Percentiles rank a stretch among this genome's conserved stretches.
Conservation (phyloP, 495 filamentous ascomycete genomes). For the Terfezia claveryi region DNA sequence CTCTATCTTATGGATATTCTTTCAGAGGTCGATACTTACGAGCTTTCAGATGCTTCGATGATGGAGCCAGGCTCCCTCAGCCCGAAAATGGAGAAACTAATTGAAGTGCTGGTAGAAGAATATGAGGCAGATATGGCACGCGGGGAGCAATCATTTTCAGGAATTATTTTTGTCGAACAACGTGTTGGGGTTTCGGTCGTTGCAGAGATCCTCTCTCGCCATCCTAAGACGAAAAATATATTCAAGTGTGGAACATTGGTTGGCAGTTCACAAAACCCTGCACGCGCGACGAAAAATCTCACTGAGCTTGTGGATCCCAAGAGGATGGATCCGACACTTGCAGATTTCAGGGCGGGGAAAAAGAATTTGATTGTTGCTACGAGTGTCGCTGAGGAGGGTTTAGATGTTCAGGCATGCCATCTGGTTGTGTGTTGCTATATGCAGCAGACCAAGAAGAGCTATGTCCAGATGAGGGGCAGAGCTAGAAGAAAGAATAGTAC, state of each 20-base stretch:
- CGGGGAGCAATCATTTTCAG: slow-evolving; percentile 28
- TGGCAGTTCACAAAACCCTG: slow-evolving; percentile 37
- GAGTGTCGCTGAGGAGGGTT: slow-evolving; percentile 73
- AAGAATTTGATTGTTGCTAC: slow-evolving; percentile 68
- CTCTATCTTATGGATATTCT: slow-evolving; percentile 37
- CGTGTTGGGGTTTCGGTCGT: slow-evolving; percentile 47
- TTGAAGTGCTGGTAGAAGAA: slow-evolving; percentile 19
- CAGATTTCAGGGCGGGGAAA: slow-evolving; percentile 42
- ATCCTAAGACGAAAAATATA: slow-evolving; percentile 32
- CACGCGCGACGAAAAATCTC: slow-evolving; percentile 28
- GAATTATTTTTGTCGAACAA: slow-evolving; percentile 62
- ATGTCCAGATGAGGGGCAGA: slow-evolving; percentile 70
- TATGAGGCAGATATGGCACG: slow-evolving; percentile 19
- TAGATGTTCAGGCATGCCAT: slow-evolving; percentile 72
- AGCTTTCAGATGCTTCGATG: neutral
- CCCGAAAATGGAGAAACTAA: slow-evolving; percentile 20
- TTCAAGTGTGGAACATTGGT: slow-evolving; percentile 47
- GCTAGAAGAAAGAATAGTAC: slow-evolving; percentile 51
- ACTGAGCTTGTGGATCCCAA: slow-evolving; percentile 36
- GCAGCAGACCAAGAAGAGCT: slow-evolving; percentile 58
- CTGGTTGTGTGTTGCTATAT: slow-evolving; percentile 68
- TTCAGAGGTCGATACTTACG: slow-evolving; percentile 16
- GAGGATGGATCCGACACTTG: slow-evolving; percentile 36
- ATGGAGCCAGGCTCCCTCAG: slow-evolving; percentile 6
- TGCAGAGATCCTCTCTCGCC: slow-evolving; percentile 37